Conservation (phyloP, 257 asterid species). For the Schizonepeta tenuifolia region DNA sequence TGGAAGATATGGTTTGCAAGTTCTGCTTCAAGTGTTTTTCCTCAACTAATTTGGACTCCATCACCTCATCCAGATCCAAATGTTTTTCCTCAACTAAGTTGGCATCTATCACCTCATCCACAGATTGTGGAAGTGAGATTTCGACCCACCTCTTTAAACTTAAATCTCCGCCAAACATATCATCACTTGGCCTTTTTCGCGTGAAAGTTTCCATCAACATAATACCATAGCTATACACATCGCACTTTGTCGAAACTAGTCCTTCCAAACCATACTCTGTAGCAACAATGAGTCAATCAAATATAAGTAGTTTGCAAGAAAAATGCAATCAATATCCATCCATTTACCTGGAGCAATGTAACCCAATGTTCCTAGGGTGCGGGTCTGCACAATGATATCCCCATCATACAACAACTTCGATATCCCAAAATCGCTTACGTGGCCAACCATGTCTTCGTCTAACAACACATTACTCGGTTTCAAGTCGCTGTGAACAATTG, state of each 20-base stretch:
- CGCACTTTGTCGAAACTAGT: constrained; percentile 3
- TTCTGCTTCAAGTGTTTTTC: not conserved
- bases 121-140: not conserved
- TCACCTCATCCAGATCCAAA: not conserved
- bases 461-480: constrained; percentile 16
- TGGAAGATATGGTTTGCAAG: not conserved
- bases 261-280: constrained; percentile 11
- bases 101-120: not conserved
- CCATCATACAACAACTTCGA: not conserved
- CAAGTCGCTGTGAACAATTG: constrained; percentile 3
- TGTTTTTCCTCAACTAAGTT: not conserved
- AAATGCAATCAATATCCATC: not conserved
- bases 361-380: not conserved
- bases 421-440: constrained; percentile 18
- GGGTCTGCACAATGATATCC: not conserved
- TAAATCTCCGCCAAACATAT: constrained; percentile 15
- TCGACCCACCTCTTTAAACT: constrained; percentile 1
- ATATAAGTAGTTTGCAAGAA: not conserved
- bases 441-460: constrained; percentile 13
- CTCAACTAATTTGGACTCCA: constrained; percentile 6
- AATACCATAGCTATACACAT: constrained; percentile 19
- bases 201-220: constrained; percentile 23
- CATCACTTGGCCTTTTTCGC: constrained; percentile 16
- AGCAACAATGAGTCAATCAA: not conserved
- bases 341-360: constrained; percentile 15